Percentiles rank a stretch among this genome's conserved stretches.
phyloP scores from a whole-genome alignment of 805 yeast species.

The Alloascoidea hylecoeti region DNA sequence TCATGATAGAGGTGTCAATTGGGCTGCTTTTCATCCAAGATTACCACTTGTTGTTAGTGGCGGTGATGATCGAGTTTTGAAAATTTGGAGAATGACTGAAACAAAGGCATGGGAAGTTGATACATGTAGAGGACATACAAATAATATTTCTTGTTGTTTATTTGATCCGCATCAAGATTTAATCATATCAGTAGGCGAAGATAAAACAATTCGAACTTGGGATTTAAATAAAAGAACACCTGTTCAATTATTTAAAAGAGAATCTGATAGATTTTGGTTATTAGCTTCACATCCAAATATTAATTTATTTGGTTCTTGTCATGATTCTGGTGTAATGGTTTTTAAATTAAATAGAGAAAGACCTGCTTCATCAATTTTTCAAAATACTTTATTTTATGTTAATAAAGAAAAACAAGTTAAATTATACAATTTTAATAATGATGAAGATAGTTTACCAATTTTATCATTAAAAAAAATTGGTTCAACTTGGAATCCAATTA shows the following conservation, averaged over 20 bases:
- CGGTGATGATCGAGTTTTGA: constrained; percentile 91
- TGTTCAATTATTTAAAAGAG: constrained; percentile 88
- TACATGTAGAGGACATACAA: constrained; percentile 95
- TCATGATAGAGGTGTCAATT: constrained; percentile 96
- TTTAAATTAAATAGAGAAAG: constrained; percentile 96
- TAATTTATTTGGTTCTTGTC: constrained; percentile 91
- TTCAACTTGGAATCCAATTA: constrained; percentile 72
- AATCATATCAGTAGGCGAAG: constrained; percentile 89
- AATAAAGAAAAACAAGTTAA: constrained; percentile 82
- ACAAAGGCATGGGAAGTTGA: constrained; percentile 99
- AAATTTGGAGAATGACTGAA: constrained; percentile 95
- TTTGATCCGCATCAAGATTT: constrained; percentile 93
- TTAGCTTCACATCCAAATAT: constrained; percentile 79
- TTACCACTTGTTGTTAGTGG: constrained; percentile 90
- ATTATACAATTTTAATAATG: constrained; percentile 52
- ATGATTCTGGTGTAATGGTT: constrained; percentile 95
- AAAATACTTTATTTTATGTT: constrained; percentile 61
- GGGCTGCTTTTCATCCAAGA: constrained; percentile 97
- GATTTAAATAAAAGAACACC: constrained; percentile 89
- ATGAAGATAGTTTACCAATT: constrained; percentile 61
- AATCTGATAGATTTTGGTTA: constrained; percentile 90
- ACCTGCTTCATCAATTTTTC: constrained; percentile 71
- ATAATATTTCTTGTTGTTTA: constrained; percentile 74
- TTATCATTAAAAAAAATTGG: constrained; percentile 77
- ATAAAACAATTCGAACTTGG: constrained; percentile 94